Percentiles rank a stretch among this genome's conserved stretches.
phyloP scores from a whole-genome alignment of 495 filamentous ascomycete species.

The Podospora pseudopauciseta region DNA sequence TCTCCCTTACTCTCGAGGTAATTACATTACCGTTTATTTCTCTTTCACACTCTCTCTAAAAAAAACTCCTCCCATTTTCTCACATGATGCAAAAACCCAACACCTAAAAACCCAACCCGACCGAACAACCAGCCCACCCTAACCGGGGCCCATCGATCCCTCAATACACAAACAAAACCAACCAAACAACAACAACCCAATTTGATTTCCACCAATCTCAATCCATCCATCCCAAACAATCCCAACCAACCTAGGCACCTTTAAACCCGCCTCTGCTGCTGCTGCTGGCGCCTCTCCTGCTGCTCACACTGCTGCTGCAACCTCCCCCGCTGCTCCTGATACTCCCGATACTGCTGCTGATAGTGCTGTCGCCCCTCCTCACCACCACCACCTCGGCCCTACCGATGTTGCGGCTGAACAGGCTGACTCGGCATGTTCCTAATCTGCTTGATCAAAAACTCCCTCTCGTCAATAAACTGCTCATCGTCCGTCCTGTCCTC shows the following conservation, averaged over 20 bases:
- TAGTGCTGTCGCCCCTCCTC: too few species aligned
- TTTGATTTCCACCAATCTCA: too few species aligned
- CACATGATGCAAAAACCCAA: not conserved
- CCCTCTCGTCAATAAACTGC: constrained; percentile 97
- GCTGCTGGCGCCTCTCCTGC: too few species aligned
- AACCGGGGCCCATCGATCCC: not conserved
- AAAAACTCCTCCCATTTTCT: not conserved
- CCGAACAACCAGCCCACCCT: not conserved
- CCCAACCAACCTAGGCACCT: not conserved
- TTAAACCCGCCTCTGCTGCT: not conserved
- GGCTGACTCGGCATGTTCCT: constrained; percentile 68
- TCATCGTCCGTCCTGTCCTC: constrained; percentile 97
- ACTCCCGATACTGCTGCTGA: too few species aligned
- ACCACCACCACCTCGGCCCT: not conserved
- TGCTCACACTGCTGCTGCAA: too few species aligned
- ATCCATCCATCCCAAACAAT: not conserved
- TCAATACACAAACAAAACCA: not conserved
- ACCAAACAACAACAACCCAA: not conserved
- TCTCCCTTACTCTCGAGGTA: not conserved
- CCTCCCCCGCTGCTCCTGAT: too few species aligned
- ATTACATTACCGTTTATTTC: not conserved
- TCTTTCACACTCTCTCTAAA: not conserved
- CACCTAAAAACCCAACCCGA: not conserved
- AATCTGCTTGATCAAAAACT: constrained; percentile 93
- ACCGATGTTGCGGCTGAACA: constrained; percentile 29